Base-by-base conservation (phyloP, 345 rosid species). In the Citropsis articulata region DNA sequence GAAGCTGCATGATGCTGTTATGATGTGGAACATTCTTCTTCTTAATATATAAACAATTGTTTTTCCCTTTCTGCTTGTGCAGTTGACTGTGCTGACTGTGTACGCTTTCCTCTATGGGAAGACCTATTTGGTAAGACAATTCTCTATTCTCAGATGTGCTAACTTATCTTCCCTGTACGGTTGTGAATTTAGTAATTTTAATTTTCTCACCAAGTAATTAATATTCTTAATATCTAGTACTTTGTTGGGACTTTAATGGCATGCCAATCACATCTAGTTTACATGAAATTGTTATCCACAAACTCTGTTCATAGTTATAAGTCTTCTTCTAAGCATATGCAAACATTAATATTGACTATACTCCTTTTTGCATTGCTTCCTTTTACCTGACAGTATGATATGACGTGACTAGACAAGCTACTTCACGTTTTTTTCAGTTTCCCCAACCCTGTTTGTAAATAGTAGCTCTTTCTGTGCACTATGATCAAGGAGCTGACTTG, bases 51-150 rank as follows among this genome's bases (percentile, higher is more conserved):
- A 74, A 85, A 72, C 78, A 45, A 35, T 28, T 83, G 75, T 72
- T 79, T 59, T 19, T 35, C 68, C 73, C 40, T 48, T 75, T 77
- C 38, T 77, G 4, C 24, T 78, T 69, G 81, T 88, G 95, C 95
- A 96, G 99, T 83, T 96, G 77, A 89, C 97, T 2, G 98, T 96
- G 88, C 89, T 89, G 82, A 96, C 99, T 9, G 90, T 96, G 63
- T 96, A 94, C 78, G 1, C 85, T 40, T 94, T 96, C 86, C 94
- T 96, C 22, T 94, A 96, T 67, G 99, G 99, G 83, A 96, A 89
- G 85, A 75, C 88, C 80, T 96, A 96, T 84, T 81, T 96, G 98
- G 99, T 96, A 89, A 87, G 94, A 76, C 45, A 45, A 30, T 5
- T 38, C 65, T 64, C 24, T 64, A 55, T 33, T 66, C 48, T 69